Evolutionary conservation across 1,284 basidiomycete genomes (phyloP).

Genomic region (Cystobasidium sp.): DNA sequence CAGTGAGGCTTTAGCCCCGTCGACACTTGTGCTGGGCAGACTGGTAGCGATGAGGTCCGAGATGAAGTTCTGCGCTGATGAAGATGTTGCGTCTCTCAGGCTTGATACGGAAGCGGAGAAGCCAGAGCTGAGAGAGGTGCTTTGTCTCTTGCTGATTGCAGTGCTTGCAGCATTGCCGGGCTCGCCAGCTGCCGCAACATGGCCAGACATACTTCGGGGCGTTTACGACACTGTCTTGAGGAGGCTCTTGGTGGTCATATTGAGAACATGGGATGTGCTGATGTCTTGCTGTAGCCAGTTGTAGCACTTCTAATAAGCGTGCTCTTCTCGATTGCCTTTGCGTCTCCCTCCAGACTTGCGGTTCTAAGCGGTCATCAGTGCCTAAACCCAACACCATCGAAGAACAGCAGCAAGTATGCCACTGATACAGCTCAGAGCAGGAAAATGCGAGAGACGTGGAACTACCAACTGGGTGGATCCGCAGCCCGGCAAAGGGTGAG

Average conservation of each 20-base stretch:
- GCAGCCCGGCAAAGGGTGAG: constrained; percentile 48
- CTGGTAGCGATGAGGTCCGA: constrained; percentile 35
- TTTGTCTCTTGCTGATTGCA: neutral
- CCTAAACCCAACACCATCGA: neutral
- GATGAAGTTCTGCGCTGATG: constrained; percentile 33
- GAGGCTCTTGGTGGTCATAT: no score
- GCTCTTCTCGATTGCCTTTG: no score
- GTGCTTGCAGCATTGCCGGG: neutral
- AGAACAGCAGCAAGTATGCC: constrained; percentile 13
- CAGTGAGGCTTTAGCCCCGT: constrained; percentile 48
- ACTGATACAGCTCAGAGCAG: constrained; percentile 51
- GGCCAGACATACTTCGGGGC: neutral
- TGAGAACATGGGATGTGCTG: no score
- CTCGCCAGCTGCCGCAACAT: neutral
- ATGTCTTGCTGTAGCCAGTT: no score
- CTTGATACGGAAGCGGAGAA: constrained; percentile 32
- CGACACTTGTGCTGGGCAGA: constrained; percentile 22
- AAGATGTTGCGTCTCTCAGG: constrained; percentile 24
- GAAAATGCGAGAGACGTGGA: constrained; percentile 49
- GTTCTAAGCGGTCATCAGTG: no score
- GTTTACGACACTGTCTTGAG: no score
- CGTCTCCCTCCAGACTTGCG: no score
- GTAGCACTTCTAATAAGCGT: no score
- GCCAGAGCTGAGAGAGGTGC: constrained; percentile 18
- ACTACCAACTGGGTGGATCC: constrained; percentile 52